Evolutionary conservation across 2,329 filamentous ascomycete genomes (phyloP), one percentile per base, ranked within the genome.

Genomic region (Helminthosporium solani): DNA sequence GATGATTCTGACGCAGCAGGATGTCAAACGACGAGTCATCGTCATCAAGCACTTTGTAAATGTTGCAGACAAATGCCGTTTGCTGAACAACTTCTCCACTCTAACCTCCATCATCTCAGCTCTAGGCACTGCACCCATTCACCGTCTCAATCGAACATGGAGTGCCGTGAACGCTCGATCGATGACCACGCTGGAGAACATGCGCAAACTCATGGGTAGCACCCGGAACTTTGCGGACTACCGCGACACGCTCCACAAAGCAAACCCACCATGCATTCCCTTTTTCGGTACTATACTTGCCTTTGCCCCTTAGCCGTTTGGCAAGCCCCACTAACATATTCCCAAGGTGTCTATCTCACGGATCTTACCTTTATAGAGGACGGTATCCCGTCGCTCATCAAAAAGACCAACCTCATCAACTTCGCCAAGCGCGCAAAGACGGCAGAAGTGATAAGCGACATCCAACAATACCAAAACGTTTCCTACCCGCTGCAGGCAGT

Each of bases 161-260:
- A 85, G 89, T 52, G 88, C 94, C 66, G 90, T 97, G 27, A 94
- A 91, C 47, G 86, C 88, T 44, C 87, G 90, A 56, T 94, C 90
- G 2, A 86, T 86, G 55, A 77, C 80, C 11, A 84, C 87, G 7
- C 75, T 99, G 30, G 94, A 99, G 71, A 86, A 83, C 40, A 96
- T 99, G 90, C 87, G 92, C 44, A 86, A 85, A 56, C 80, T 97
- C 46, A 99, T 99, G 90, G 89, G 88, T 18, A 96, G 90, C 71
- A 96, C 90, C 36, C 96, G 95, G 77, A 99, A 99, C 72, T 99
- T 97, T 76, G 88, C 88, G 60, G 91, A 96, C 71, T 99, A 99
- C 71, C 84, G 94, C 68, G 94, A 97, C 67, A 85, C 90, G 21
- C 77, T 99, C 44, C 92, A 96, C 75, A 85, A 86, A 44, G 90